Evolutionary conservation across 163 green algal genomes (phyloP).

Genomic region (Scenedesmus sp.): DNA sequence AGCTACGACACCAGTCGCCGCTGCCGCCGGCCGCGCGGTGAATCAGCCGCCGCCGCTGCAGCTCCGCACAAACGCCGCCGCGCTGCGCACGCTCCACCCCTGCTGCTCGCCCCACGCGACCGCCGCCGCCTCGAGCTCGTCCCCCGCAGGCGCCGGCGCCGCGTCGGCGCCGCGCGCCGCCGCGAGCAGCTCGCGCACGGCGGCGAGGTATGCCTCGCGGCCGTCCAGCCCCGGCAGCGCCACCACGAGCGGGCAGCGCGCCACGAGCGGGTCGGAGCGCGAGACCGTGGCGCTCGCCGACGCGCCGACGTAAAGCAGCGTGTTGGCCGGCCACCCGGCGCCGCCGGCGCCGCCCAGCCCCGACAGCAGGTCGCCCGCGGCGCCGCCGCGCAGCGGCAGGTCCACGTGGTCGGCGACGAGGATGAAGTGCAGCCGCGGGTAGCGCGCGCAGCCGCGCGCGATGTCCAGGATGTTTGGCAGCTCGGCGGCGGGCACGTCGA

Average conservation of each 20-base stretch:
- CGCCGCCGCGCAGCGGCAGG: slow-evolving; percentile 44
- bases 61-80: slow-evolving; percentile 10
- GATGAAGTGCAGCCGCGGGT: slow-evolving; percentile 68
- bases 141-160: neutral
- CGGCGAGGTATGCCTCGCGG: slow-evolving; percentile 34
- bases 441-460: slow-evolving; percentile 61
- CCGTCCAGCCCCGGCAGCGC: slow-evolving; percentile 28
- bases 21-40: too few relatives aligned
- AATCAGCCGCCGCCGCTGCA: too few relatives aligned
- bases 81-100: slow-evolving; percentile 21
- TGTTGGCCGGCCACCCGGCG: slow-evolving; percentile 60
- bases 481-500: slow-evolving; percentile 56
- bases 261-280: slow-evolving; percentile 51
- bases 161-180: neutral
- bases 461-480: slow-evolving; percentile 55
- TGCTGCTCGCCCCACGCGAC: slow-evolving; percentile 12
- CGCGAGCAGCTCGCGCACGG: slow-evolving; percentile 5
- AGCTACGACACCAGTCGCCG: too few relatives aligned
- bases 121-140: slow-evolving; percentile 7
- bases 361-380: slow-evolving; percentile 44
- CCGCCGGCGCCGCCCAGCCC: slow-evolving; percentile 40
- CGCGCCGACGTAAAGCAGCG: slow-evolving; percentile 60
- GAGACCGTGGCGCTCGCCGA: slow-evolving; percentile 46
- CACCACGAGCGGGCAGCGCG: slow-evolving; percentile 54
- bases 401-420: slow-evolving; percentile 64